phyloP scores from a whole-genome alignment of 2,329 filamentous ascomycete genomes.

The Fusarium sambucinum region DNA sequence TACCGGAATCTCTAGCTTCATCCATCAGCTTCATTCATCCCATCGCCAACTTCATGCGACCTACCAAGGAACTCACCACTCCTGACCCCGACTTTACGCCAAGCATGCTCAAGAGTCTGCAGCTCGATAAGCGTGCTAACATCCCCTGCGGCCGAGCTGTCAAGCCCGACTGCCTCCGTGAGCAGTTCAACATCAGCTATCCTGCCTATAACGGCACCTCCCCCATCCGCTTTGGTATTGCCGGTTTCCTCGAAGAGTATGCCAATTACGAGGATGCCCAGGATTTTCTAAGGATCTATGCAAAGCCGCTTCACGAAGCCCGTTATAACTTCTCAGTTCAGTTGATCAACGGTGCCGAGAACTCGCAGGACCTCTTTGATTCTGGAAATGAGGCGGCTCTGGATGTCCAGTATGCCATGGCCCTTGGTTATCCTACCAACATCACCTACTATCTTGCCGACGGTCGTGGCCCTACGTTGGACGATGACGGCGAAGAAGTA shows the following conservation, averaged over 20 bases:
- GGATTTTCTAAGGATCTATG: slow-evolving; percentile 54
- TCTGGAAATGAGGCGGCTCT: slow-evolving; percentile 61
- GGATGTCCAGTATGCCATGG: slow-evolving; percentile 63
- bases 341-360: slow-evolving; percentile 59
- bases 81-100: slow-evolving; percentile 20
- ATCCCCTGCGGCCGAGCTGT: slow-evolving; percentile 51
- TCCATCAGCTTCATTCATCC: slow-evolving; percentile 62
- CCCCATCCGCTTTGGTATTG: slow-evolving; percentile 58
- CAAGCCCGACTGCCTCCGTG: slow-evolving; percentile 57
- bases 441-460: slow-evolving; percentile 61
- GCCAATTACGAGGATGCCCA: slow-evolving; percentile 59
- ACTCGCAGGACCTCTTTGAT: slow-evolving; percentile 54
- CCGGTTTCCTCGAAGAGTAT: slow-evolving; percentile 64
- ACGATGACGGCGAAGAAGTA: slow-evolving; percentile 53
- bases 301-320: slow-evolving; percentile 53
- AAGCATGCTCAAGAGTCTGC: slow-evolving; percentile 11
- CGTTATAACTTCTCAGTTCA: slow-evolving; percentile 57
- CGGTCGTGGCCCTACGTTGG: slow-evolving; percentile 58
- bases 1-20: slow-evolving; percentile 56
- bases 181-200: slow-evolving; percentile 61
- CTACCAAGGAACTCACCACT: slow-evolving; percentile 50
- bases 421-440: slow-evolving; percentile 59
- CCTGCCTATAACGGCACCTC: slow-evolving; percentile 48
- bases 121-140: slow-evolving; percentile 38
- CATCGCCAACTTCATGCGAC: slow-evolving; percentile 63